phyloP scores from a whole-genome alignment of 2,329 filamentous ascomycete genomes.

The Dothistroma pini region DNA sequence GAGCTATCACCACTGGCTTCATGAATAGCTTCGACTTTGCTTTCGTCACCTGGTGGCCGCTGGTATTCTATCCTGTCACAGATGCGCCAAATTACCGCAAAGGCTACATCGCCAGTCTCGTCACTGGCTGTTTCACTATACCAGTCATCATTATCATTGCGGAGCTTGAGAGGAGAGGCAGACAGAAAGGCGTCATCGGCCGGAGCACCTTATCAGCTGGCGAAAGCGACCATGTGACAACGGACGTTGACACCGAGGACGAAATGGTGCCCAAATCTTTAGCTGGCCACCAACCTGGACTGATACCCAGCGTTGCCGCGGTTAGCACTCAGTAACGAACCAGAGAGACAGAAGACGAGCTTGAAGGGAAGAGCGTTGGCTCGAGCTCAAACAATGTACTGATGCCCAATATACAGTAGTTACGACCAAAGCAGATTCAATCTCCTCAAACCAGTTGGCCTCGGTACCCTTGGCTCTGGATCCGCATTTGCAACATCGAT shows the following conservation, averaged over 20 bases:
- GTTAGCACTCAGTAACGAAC: neutral
- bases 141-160: slow-evolving; percentile 17
- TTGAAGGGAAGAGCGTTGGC: neutral
- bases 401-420: neutral
- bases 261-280: neutral
- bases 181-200: slow-evolving; percentile 10
- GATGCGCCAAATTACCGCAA: slow-evolving; percentile 25
- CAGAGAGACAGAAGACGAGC: neutral
- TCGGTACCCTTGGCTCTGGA: slow-evolving; percentile 23
- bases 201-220: neutral
- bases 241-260: neutral
- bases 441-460: slow-evolving; percentile 24
- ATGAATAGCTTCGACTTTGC: slow-evolving; percentile 23
- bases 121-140: slow-evolving; percentile 16
- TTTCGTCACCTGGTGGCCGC: slow-evolving; percentile 22
- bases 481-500: slow-evolving; percentile 30
- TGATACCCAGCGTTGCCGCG: neutral
- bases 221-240: neutral
- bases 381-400: neutral
- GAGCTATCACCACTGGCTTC: slow-evolving; percentile 42
- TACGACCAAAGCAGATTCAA: slow-evolving; percentile 32
- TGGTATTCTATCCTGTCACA: slow-evolving; percentile 22
- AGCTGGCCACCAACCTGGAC: neutral
- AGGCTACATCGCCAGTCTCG: slow-evolving; percentile 23
- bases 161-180: slow-evolving; percentile 9